Conservation (phyloP, 441 rosid species). For the Geranium incanum region DNA sequence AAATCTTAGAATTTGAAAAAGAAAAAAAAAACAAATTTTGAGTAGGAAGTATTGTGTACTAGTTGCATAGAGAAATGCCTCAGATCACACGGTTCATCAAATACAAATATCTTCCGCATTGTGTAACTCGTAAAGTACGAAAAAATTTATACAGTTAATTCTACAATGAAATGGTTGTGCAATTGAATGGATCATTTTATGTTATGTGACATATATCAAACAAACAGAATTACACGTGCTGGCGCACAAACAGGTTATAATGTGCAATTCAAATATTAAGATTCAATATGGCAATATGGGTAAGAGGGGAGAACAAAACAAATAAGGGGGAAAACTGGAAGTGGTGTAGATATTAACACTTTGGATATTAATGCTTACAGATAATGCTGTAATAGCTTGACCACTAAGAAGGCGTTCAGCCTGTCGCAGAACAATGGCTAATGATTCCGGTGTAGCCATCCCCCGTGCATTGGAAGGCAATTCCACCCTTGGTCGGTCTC, state of each 20-base stretch:
- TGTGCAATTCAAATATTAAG: not conserved
- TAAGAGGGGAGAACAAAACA: not conserved
- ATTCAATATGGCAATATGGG: not conserved
- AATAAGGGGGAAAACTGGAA: not conserved
- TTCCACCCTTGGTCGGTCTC: constrained; percentile 36
- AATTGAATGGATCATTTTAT: not conserved
- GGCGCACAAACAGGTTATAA: not conserved
- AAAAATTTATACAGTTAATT: not conserved
- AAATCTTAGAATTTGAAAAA: not conserved
- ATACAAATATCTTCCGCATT: not conserved
- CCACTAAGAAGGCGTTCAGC: constrained; percentile 61
- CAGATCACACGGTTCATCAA: not conserved
- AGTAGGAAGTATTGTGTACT: too few species aligned
- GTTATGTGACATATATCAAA: not conserved
- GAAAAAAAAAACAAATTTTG: not conserved
- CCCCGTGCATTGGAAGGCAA: constrained; percentile 50
- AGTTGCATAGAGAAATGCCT: not conserved
- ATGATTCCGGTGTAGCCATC: constrained; percentile 59
- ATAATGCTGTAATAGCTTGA: constrained; percentile 45
- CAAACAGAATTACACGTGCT: not conserved
- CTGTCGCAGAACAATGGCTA: constrained; percentile 53
- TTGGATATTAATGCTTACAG: constrained; percentile 40
- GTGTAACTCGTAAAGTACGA: not conserved
- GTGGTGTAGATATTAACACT: not conserved
- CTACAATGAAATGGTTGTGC: not conserved